phyloP scores from a whole-genome alignment of 140 eudicot species.

The Stevia rebaudiana region DNA sequence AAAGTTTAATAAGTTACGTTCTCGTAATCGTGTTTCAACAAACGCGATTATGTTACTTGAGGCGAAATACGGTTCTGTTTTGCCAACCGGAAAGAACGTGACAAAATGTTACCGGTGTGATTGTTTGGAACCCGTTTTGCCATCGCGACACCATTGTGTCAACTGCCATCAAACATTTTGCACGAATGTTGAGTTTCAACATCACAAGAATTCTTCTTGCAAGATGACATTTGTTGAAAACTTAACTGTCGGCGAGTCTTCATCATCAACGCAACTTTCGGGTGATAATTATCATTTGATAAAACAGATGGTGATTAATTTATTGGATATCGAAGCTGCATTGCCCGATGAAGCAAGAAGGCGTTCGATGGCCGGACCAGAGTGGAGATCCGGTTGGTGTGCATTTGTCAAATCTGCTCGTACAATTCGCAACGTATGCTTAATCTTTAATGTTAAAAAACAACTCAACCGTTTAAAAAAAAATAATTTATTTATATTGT shows the following conservation, averaged over 20 bases:
- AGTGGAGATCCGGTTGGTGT: conserved; percentile 53
- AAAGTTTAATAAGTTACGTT: not conserved
- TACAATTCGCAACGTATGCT: conserved; percentile 44
- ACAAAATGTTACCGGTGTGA: conserved; percentile 30
- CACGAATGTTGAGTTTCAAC: not conserved
- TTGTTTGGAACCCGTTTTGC: conserved; percentile 54
- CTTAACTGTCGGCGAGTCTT: not conserved
- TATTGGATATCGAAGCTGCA: conserved; percentile 76
- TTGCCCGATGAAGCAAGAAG: conserved; percentile 47
- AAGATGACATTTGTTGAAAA: not conserved
- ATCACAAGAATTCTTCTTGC: not conserved
- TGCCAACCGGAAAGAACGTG: conserved; percentile 1
- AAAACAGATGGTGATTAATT: conserved; percentile 36
- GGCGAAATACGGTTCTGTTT: conserved; percentile 24
- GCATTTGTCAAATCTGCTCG: conserved; percentile 51
- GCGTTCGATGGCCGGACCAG: conserved; percentile 21
- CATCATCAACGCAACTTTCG: conserved; percentile 33
- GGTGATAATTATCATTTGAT: conserved; percentile 32
- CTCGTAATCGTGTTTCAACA: conserved; percentile 7
- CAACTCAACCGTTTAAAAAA: not conserved
- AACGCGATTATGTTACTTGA: conserved; percentile 36
- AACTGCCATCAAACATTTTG: conserved; percentile 20
- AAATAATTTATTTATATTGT: not conserved
- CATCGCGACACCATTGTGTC: conserved; percentile 42
- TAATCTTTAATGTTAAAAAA: not conserved